phyloP scores from a whole-genome alignment of 352 stramenopile genomes.

The Blastocystis sp. region DNA sequence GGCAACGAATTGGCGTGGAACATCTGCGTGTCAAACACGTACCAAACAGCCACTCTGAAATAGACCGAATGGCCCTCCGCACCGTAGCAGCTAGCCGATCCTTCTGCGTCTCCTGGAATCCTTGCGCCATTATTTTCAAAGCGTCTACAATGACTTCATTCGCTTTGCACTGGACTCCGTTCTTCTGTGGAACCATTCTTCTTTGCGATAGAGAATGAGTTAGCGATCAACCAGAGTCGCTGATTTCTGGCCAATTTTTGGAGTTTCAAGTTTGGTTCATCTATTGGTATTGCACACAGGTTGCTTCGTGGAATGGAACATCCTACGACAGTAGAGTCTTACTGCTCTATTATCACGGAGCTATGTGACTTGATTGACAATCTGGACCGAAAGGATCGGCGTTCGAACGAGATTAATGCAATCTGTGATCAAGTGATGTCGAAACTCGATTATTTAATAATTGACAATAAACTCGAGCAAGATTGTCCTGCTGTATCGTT shows the following conservation, averaged over 20 bases:
- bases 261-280: background rate
- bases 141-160: background rate
- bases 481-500: background rate
- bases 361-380: background rate
- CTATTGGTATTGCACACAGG: background rate
- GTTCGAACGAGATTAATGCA: background rate
- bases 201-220: background rate
- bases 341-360: background rate
- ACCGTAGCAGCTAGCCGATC: background rate
- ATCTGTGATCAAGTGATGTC: background rate
- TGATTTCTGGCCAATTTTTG: background rate
- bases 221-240: background rate
- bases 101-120: background rate
- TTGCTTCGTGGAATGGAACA: background rate
- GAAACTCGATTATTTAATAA: constrained; percentile 6
- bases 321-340: background rate
- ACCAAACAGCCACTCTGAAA: background rate
- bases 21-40: background rate
- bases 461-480: background rate
- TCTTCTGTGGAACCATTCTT: background rate
- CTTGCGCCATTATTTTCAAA: background rate
- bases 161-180: background rate
- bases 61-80: constrained; percentile 6
- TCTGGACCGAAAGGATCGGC: background rate
- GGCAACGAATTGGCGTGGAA: background rate